phyloP scores from a whole-genome alignment of 169 alveolate species.

The Plasmodium ovale region DNA sequence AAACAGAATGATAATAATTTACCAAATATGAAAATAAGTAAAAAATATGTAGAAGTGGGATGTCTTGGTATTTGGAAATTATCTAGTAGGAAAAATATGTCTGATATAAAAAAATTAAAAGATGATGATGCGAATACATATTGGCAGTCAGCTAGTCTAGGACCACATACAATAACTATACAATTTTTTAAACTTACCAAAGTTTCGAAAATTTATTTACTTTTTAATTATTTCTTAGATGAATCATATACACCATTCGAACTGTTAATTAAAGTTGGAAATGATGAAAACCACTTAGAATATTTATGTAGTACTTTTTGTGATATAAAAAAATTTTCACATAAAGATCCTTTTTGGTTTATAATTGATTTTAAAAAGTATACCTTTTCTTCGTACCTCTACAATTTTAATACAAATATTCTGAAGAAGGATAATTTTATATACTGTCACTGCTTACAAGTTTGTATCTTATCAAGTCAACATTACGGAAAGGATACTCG shows the following conservation, averaged over 20 bases:
- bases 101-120: slow-evolving; percentile 86
- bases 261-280: slow-evolving; percentile 87
- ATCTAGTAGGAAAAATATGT: slow-evolving; percentile 54
- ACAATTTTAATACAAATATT: slow-evolving; percentile 70
- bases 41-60: slow-evolving; percentile 72
- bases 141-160: slow-evolving; percentile 90
- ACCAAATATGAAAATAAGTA: slow-evolving; percentile 52
- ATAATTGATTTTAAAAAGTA: slow-evolving; percentile 73
- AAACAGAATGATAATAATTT: slow-evolving; percentile 1
- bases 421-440: slow-evolving; percentile 79
- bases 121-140: slow-evolving; percentile 88
- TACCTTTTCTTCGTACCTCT: slow-evolving; percentile 77
- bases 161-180: slow-evolving; percentile 89
- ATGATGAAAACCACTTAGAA: slow-evolving; percentile 81
- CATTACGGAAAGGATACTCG: slow-evolving; percentile 90
- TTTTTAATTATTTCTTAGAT: slow-evolving; percentile 86
- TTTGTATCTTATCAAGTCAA: slow-evolving; percentile 86
- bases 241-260: slow-evolving; percentile 90
- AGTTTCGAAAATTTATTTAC: slow-evolving; percentile 86
- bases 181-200: slow-evolving; percentile 85
- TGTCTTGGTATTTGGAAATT: slow-evolving; percentile 69
- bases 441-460: slow-evolving; percentile 86
- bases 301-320: slow-evolving; percentile 75
- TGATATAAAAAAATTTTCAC: slow-evolving; percentile 77
- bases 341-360: slow-evolving; percentile 85